Conservation (phyloP, 31 red algal species). For the Endocladia muricata region DNA sequence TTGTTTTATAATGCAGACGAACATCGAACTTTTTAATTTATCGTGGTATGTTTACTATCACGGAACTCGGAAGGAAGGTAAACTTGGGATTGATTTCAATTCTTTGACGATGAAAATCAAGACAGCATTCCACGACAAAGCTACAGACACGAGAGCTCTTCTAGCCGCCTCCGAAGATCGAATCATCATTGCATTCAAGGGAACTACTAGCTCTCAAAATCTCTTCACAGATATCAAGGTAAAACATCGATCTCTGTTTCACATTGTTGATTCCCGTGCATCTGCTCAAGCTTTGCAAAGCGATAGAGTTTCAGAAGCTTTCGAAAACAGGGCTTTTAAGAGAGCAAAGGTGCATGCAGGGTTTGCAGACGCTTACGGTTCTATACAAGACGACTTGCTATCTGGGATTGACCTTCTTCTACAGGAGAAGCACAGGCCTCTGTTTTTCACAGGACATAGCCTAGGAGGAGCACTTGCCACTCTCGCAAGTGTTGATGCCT, state of each 20-base stretch:
- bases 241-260: slow-evolving; percentile 26
- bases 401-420: slow-evolving; percentile 12
- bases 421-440: slow-evolving; percentile 51
- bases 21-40: slow-evolving; percentile 67
- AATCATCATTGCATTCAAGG: slow-evolving; percentile 83
- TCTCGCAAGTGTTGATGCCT: slow-evolving; percentile 63
- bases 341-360: slow-evolving; percentile 76
- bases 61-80: slow-evolving; percentile 53
- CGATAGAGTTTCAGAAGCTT: neutral
- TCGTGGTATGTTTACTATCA: slow-evolving; percentile 78
- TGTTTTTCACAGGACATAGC: slow-evolving; percentile 81
- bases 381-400: slow-evolving; percentile 31
- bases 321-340: slow-evolving; percentile 8
- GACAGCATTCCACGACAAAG: slow-evolving; percentile 40
- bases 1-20: slow-evolving; percentile 78
- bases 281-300: neutral
- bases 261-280: slow-evolving; percentile 29
- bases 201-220: slow-evolving; percentile 74
- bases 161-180: slow-evolving; percentile 67
- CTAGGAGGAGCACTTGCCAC: slow-evolving; percentile 90
- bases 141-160: slow-evolving; percentile 76
- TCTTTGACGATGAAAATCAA: slow-evolving; percentile 24
- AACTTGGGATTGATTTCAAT: slow-evolving; percentile 22
- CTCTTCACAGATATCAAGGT: slow-evolving; percentile 77
- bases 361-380: slow-evolving; percentile 79